Conservation (phyloP, 345 rosid genomes). For the Melaleuca alternifolia region DNA sequence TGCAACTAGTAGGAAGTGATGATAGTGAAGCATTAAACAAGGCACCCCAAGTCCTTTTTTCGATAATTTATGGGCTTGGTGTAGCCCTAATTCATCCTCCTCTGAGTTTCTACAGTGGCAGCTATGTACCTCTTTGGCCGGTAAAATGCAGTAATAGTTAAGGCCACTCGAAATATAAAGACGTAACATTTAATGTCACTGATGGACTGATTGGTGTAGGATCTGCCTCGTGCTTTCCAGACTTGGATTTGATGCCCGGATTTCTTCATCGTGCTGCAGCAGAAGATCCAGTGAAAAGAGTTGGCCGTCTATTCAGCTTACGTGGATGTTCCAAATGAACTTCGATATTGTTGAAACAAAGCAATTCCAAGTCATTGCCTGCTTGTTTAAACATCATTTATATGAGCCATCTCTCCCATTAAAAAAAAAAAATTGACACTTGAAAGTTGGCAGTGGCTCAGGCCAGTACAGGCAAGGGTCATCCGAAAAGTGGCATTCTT, state of each 20-base stretch:
- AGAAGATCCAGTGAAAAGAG: neutral
- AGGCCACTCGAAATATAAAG: too few relatives aligned
- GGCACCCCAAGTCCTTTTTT: neutral
- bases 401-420: neutral
- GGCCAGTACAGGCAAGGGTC: too few relatives aligned
- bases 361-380: neutral
- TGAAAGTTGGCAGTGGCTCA: neutral
- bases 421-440: neutral
- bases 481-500: conserved; percentile 7
- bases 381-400: neutral
- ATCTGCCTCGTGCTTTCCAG: too few relatives aligned
- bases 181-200: too few relatives aligned
- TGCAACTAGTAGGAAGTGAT: neutral
- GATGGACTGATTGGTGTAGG: too few relatives aligned
- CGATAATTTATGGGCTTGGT: neutral
- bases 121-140: neutral
- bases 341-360: neutral
- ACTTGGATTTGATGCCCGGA: neutral
- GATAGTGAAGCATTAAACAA: neutral
- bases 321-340: neutral
- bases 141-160: too few relatives aligned
- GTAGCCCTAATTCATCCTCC: neutral
- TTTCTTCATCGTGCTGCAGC: neutral
- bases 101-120: neutral
- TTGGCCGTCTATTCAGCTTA: neutral